Evolutionary conservation across 306 rosid species (phyloP), one percentile per base, ranked within the genome.

Genomic region (Cucurbita argyrosperma): DNA sequence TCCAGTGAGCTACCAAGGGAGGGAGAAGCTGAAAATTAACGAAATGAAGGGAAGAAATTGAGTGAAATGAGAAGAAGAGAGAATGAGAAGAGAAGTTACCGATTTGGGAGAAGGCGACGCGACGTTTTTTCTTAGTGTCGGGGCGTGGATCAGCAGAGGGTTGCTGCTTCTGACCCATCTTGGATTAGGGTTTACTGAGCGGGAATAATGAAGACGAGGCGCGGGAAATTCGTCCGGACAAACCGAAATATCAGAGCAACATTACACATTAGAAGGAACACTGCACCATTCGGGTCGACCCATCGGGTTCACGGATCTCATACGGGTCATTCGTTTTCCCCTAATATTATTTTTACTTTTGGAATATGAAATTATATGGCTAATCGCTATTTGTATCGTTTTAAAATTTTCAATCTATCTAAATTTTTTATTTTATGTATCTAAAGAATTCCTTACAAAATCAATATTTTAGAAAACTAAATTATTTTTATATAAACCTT

Each of bases 141-240:
- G 81, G 47, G 76, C 30, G 21, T 54, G 77, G 78, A 74, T 79
- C 90, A 13, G 82, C 79, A 16, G 79, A n/a, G 57, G 77, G 23
- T 59, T 76, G 86, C 51, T 82, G 83, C 84, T 89, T 90, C 89
- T 84, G 93, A 16, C 86, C 97, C 98, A 93, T 93, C 4, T 49
- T 38, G 19, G 77, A 81, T 84, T 87, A 88, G 96, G 98, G 96
- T 82, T 88, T 84, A 39, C 23, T 57, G 88, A 79, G 87, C 90
- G 74, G 88, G 85, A 84, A 85, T 79, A 21, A 89, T 6, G 79
- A 63, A 70, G 62, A 11, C 56, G 76, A 19, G 43, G 83, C 86
- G 96, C 92, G 97, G 95, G 92, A 92, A 89, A 84, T 30, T 10
- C 26, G 35, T 23, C 10, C 15, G 4, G 6, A 70, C 47, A 50